A percentile compares a stretch with the other conserved stretches of the same genome.
Evolutionary conservation across 202 grass and related monocot genomes (phyloP).

Genomic region (Schoenoplectus tabernaemontani): DNA sequence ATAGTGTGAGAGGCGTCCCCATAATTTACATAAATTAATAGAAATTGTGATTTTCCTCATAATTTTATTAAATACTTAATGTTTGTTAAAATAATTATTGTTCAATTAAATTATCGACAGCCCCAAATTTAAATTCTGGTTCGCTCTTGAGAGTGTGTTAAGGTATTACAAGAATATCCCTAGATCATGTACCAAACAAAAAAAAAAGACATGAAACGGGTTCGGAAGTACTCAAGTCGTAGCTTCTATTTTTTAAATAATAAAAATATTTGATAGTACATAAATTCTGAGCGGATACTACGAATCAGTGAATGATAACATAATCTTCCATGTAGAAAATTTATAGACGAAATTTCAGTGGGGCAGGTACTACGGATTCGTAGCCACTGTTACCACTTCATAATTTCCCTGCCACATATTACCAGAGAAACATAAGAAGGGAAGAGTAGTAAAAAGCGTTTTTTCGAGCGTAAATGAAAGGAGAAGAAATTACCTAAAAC

Average conservation of each 20-base stretch:
- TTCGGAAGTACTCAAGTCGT: background rate
- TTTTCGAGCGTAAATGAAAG: no score
- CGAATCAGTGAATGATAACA: background rate
- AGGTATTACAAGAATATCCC: background rate
- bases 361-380: background rate
- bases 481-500: background rate
- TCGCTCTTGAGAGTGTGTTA: no score
- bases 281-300: background rate
- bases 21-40: no score
- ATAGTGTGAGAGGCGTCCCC: no score
- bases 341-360: background rate
- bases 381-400: background rate
- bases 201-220: background rate
- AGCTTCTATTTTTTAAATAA: background rate
- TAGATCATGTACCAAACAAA: background rate
- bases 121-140: no score
- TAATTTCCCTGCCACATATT: background rate
- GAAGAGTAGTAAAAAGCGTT: no score
- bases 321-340: background rate
- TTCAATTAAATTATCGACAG: no score
- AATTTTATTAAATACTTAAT: no score
- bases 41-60: no score
- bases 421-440: no score
- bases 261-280: background rate
- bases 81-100: no score